Percentiles rank a stretch among this genome's conserved stretches.
Conservation (phyloP, 169 alveolate species). For the Plasmodium gaboni region DNA sequence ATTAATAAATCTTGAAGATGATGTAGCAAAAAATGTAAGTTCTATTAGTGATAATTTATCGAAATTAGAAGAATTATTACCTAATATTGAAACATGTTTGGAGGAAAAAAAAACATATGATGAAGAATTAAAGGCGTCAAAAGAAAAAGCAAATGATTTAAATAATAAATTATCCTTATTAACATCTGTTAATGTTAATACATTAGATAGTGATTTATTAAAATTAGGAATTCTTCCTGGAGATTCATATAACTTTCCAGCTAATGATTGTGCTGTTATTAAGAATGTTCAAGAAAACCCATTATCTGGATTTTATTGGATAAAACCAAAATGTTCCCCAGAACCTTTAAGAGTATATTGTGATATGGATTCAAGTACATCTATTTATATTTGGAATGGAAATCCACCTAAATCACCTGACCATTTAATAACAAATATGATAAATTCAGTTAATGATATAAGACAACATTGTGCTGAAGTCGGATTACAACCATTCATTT, state of each 20-base stretch:
- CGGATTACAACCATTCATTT: slow-evolving; percentile 91
- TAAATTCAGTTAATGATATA: slow-evolving; percentile 86
- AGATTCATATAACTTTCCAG: slow-evolving; percentile 89
- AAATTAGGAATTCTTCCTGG: slow-evolving; percentile 82
- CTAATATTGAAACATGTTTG: slow-evolving; percentile 85
- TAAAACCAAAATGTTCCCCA: slow-evolving; percentile 90
- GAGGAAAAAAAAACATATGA: slow-evolving; percentile 82
- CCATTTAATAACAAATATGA: slow-evolving; percentile 75
- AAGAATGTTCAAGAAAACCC: slow-evolving; percentile 61
- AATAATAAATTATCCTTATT: slow-evolving; percentile 76
- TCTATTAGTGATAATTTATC: slow-evolving; percentile 84
- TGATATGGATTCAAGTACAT: slow-evolving; percentile 88
- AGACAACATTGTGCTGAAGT: slow-evolving; percentile 88
- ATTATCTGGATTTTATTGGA: slow-evolving; percentile 93
- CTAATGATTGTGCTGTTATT: slow-evolving; percentile 91
- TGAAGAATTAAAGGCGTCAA: slow-evolving; percentile 79
- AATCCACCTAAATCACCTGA: slow-evolving; percentile 80
- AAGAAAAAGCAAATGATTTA: slow-evolving; percentile 80
- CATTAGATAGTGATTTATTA: slow-evolving; percentile 73
- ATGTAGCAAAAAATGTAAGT: slow-evolving; percentile 83
- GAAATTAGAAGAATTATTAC: slow-evolving; percentile 84
- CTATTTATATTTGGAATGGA: slow-evolving; percentile 84
- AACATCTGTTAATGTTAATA: slow-evolving; percentile 55
- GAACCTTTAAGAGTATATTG: slow-evolving; percentile 92
- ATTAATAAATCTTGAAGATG: slow-evolving; percentile 87